Percentiles rank a stretch among this genome's conserved stretches.
These are phyloP conservation scores for Venturia nashicola DNA, from an alignment of 2,329 filamentous ascomycete genomes.

Conservation along the genomic window DNA sequence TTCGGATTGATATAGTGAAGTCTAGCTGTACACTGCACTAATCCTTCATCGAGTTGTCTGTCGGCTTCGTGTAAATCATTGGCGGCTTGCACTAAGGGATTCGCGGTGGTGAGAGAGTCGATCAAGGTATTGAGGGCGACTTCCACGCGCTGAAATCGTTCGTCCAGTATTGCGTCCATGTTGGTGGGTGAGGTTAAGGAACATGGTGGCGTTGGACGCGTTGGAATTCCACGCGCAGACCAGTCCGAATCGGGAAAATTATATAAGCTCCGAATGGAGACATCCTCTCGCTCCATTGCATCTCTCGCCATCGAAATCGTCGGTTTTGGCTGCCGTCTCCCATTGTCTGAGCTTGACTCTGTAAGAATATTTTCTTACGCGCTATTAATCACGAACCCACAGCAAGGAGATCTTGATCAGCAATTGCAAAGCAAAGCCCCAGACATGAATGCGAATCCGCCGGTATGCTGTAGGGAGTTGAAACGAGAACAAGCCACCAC, in stretches of 20 bases:
- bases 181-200: background rate
- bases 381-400: no score
- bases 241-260: background rate
- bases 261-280: background rate
- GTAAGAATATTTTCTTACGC: no score
- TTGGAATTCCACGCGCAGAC: background rate
- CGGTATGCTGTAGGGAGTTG: no score
- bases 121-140: slow-evolving; percentile 51
- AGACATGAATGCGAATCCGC: no score
- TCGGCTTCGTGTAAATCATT: slow-evolving; percentile 61
- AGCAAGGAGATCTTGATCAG: no score
- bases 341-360: no score
- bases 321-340: no score
- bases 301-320: no score
- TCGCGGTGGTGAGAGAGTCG: slow-evolving; percentile 72
- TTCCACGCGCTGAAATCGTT: slow-evolving; percentile 34
- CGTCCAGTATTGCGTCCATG: slow-evolving; percentile 21
- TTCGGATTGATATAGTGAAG: background rate
- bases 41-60: slow-evolving; percentile 49
- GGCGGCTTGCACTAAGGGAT: slow-evolving; percentile 56
- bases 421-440: no score
- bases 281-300: no score
- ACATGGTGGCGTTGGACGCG: background rate
- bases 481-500: no score
- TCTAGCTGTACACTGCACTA: slow-evolving; percentile 47